phyloP scores from a whole-genome alignment of 2,329 filamentous ascomycete genomes.

The Beauveria brongniartii region DNA sequence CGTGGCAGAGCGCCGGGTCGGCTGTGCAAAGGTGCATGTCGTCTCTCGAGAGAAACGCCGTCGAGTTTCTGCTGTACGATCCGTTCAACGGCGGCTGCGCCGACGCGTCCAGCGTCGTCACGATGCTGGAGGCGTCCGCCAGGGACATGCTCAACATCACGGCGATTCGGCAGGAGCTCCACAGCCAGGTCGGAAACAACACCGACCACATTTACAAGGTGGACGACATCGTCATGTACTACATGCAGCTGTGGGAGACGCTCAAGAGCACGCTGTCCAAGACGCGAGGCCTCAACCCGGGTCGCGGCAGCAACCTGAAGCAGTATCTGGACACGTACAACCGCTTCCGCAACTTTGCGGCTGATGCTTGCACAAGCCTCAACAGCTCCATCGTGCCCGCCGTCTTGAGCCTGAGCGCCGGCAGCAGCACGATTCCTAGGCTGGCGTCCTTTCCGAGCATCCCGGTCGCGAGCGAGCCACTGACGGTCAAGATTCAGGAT shows the following conservation, averaged over 20 bases:
- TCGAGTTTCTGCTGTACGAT: constrained; percentile 26
- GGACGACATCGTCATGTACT: constrained; percentile 20
- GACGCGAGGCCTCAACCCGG: constrained; percentile 10
- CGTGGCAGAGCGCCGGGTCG: constrained; percentile 26
- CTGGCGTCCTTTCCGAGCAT: constrained; percentile 24
- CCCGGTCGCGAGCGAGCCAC: constrained; percentile 17
- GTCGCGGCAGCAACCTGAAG: constrained; percentile 20
- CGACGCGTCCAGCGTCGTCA: constrained; percentile 26
- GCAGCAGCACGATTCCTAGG: constrained; percentile 20
- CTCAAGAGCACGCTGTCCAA: constrained; percentile 25
- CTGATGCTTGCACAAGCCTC: constrained; percentile 28
- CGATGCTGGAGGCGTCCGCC: constrained; percentile 22
- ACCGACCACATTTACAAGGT: constrained; percentile 16
- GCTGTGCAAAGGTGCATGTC: constrained; percentile 22
- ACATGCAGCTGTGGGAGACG: constrained; percentile 23
- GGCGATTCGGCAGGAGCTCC: constrained; percentile 20
- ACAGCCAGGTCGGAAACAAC: constrained; percentile 18
- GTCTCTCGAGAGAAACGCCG: constrained; percentile 23
- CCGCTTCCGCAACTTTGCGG: constrained; percentile 20
- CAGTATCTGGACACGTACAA: constrained; percentile 26
- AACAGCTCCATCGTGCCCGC: constrained; percentile 24
- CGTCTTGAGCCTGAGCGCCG: constrained; percentile 25
- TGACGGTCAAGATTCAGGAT: constrained; percentile 28
- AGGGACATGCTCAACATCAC: constrained; percentile 22
- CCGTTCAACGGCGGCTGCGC: constrained; percentile 29